These are phyloP conservation scores for Nemania abortiva DNA, from an alignment of 2,329 filamentous ascomycete species.

Conservation along the genomic window DNA sequence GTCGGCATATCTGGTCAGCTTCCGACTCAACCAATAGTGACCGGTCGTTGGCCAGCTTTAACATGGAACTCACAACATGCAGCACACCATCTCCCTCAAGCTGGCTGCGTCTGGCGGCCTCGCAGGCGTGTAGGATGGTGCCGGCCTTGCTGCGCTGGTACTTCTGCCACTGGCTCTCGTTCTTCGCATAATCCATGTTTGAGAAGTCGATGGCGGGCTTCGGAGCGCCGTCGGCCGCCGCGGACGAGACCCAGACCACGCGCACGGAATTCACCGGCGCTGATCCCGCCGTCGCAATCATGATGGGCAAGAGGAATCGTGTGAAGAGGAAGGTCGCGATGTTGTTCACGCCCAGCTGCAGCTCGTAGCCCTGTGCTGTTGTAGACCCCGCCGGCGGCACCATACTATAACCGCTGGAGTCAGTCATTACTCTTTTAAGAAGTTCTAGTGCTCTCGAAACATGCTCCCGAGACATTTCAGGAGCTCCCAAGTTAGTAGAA, in stretches of 20 bases:
- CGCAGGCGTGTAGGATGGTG: conserved; percentile 15
- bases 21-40: neutral
- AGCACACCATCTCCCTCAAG: conserved; percentile 10
- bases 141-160: conserved; percentile 28
- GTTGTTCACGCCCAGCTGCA: conserved; percentile 48
- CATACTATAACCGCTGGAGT: neutral
- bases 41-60: neutral
- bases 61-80: conserved; percentile 19
- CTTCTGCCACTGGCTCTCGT: conserved; percentile 24
- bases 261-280: neutral
- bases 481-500: no score
- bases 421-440: no score
- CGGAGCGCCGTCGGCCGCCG: conserved; percentile 34
- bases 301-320: conserved; percentile 43
- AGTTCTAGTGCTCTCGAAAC: no score
- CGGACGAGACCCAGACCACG: conserved; percentile 14
- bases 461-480: no score
- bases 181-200: conserved; percentile 41
- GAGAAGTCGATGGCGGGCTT: conserved; percentile 41
- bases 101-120: conserved; percentile 23
- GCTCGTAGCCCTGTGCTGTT: conserved; percentile 51
- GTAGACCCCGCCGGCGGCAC: conserved; percentile 41
- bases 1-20: neutral
- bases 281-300: conserved; percentile 38
- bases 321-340: conserved; percentile 50